These are phyloP conservation scores for Periconia sp. DNA, from an alignment of 2,329 filamentous ascomycete species.

Conservation along the genomic window DNA sequence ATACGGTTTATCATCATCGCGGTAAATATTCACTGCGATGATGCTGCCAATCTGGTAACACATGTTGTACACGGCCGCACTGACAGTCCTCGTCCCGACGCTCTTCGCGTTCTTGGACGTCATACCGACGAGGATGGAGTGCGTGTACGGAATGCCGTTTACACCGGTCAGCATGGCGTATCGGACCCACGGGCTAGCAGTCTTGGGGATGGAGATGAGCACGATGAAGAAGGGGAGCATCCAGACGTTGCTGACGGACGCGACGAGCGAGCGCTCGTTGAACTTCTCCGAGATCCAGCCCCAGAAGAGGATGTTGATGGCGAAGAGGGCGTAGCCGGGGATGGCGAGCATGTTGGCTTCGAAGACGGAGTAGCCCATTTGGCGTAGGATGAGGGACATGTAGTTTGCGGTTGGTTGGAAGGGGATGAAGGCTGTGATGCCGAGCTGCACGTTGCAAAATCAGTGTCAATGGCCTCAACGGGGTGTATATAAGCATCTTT, in stretches of 20 bases:
- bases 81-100: conserved; percentile 65
- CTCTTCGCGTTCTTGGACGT: conserved; percentile 65
- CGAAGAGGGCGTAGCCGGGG: conserved; percentile 13
- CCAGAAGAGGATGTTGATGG: conserved; percentile 44
- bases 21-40: conserved; percentile 59
- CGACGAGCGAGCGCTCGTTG: conserved; percentile 54
- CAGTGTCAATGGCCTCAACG: conserved; percentile 3
- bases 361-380: conserved; percentile 28
- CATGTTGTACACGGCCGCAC: conserved; percentile 65
- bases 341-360: conserved; percentile 67
- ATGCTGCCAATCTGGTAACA: too few relatives aligned
- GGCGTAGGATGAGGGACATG: conserved; percentile 24
- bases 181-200: conserved; percentile 54
- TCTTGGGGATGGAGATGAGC: conserved; percentile 46
- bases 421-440: conserved; percentile 27
- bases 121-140: conserved; percentile 61
- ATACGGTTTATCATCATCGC: conserved; percentile 60
- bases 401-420: conserved; percentile 22
- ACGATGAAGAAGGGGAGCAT: conserved; percentile 62
- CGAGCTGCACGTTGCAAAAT: conserved; percentile 48
- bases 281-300: conserved; percentile 53
- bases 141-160: conserved; percentile 55
- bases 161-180: conserved; percentile 56
- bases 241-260: conserved; percentile 59
- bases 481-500: too few relatives aligned